A percentile compares a stretch with the other conserved stretches of the same genome.
These are phyloP conservation scores for Coemansia reversa DNA, from an alignment of 192 early-diverging fungal species.

Conservation along the genomic window DNA sequence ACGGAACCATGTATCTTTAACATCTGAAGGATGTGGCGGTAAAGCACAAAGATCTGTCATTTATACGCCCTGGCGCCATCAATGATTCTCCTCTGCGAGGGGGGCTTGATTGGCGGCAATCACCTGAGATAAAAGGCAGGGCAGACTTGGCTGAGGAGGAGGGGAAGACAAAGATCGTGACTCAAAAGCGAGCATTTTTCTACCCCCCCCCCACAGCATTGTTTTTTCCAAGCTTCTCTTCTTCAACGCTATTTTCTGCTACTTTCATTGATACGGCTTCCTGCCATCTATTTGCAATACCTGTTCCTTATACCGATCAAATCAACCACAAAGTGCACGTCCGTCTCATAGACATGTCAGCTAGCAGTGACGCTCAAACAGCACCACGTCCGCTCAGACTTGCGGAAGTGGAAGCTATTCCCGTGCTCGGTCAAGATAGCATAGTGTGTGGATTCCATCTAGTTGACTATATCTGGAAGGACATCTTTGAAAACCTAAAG, in stretches of 20 bases:
- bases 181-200: no score
- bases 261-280: not conserved
- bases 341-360: not conserved
- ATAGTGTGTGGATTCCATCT: conserved; percentile 86
- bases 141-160: not conserved
- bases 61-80: not conserved
- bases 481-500: conserved; percentile 70
- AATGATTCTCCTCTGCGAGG: not conserved
- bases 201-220: not conserved
- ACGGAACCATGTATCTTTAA: no score
- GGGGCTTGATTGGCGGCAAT: conserved; percentile 3
- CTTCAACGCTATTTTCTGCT: not conserved
- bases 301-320: conserved; percentile 1
- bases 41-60: no score
- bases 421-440: conserved; percentile 85
- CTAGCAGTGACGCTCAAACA: conserved; percentile 4
- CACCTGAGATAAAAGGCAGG: not conserved
- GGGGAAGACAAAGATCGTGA: not conserved
- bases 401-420: conserved; percentile 66
- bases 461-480: conserved; percentile 66
- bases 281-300: conserved; percentile 2
- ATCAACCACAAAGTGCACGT: not conserved
- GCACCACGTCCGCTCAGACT: conserved; percentile 28
- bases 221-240: conserved; percentile 2
- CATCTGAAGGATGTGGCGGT: no score